Evolutionary conservation across 140 eudicot species (phyloP).

Genomic region (Ambrosia hybrid): DNA sequence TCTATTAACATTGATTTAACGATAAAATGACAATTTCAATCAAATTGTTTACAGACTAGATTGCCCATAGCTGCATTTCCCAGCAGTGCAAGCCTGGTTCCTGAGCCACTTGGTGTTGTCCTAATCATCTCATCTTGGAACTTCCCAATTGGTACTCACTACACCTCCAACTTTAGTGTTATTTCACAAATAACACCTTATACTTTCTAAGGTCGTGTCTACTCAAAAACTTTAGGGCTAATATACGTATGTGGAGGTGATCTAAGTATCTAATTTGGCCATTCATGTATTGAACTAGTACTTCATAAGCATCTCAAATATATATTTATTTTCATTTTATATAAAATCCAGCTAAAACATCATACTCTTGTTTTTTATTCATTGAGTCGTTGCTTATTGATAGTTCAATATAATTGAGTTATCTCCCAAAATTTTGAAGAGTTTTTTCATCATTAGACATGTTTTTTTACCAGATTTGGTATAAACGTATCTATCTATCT

Average conservation of each 20-base stretch:
- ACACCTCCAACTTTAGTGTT: slow-evolving; percentile 8
- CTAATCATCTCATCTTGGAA: slow-evolving; percentile 89
- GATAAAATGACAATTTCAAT: background rate
- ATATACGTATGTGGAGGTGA: background rate
- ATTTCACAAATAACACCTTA: slow-evolving; percentile 5
- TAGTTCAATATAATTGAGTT: no score
- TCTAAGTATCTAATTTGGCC: background rate
- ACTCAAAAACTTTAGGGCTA: background rate
- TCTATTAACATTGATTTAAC: no score
- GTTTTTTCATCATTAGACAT: no score
- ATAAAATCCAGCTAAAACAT: no score
- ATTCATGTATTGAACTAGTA: background rate
- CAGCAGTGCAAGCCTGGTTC: slow-evolving; percentile 56
- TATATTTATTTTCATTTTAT: no score
- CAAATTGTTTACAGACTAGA: slow-evolving; percentile 39
- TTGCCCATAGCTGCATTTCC: slow-evolving; percentile 79
- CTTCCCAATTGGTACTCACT: slow-evolving; percentile 69
- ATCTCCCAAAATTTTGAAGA: no score
- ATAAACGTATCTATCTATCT: background rate
- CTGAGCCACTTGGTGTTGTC: slow-evolving; percentile 87
- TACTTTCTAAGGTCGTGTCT: background rate
- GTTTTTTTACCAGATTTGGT: background rate
- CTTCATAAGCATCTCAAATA: background rate
- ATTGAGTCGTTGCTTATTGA: background rate
- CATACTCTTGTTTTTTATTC: no score